Evolutionary conservation across 164 flowering plant genomes (phyloP).

Genomic region (grape (Vitis vinifera)): DNA sequence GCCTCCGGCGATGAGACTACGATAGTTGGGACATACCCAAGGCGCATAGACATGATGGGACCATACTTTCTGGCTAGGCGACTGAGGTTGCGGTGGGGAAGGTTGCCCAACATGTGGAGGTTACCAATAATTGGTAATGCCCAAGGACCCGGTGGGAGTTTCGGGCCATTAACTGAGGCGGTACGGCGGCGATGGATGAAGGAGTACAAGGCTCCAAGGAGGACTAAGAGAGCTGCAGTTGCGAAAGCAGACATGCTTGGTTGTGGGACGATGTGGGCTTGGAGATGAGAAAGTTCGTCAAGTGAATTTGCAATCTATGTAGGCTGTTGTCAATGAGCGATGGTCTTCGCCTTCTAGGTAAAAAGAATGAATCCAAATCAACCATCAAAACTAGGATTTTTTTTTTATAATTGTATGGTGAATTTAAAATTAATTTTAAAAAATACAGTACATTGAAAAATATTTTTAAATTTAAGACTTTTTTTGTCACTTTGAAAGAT

Average conservation of each 20-base stretch:
- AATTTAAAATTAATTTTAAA: too few relatives aligned
- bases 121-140: slow-evolving; percentile 28
- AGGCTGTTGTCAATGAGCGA: too few relatives aligned
- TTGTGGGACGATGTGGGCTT: too few relatives aligned
- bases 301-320: too few relatives aligned
- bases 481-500: too few relatives aligned
- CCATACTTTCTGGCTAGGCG: slow-evolving; percentile 18
- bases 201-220: neutral
- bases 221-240: neutral
- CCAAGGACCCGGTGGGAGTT: slow-evolving; percentile 27
- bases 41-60: slow-evolving; percentile 24
- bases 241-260: neutral
- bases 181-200: neutral
- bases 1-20: slow-evolving; percentile 22
- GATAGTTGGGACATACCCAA: slow-evolving; percentile 19
- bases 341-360: too few relatives aligned
- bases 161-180: neutral
- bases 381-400: too few relatives aligned
- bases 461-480: too few relatives aligned
- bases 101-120: slow-evolving; percentile 23
- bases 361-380: too few relatives aligned
- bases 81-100: slow-evolving; percentile 23
- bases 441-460: too few relatives aligned
- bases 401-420: too few relatives aligned
- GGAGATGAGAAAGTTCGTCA: too few relatives aligned